Conservation (phyloP, 495 filamentous ascomycete species). For the Xylaria grammica region DNA sequence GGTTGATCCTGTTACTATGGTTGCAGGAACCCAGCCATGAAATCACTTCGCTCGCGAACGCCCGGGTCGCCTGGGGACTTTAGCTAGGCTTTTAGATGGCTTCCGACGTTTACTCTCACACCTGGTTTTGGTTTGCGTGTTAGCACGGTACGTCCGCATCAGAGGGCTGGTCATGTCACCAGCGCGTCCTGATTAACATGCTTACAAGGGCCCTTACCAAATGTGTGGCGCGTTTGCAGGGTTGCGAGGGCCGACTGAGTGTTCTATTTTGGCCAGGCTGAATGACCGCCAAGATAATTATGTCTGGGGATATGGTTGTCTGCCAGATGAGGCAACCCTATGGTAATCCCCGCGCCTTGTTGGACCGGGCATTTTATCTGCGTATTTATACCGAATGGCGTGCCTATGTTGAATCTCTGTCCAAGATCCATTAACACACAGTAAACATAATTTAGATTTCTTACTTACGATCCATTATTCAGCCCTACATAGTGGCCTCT, state of each 20-base stretch:
- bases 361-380: not conserved
- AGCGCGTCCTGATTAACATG: not conserved
- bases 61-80: not conserved
- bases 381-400: not conserved
- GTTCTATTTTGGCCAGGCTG: not conserved
- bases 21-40: not conserved
- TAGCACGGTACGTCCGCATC: not conserved
- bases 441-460: constrained; percentile 1
- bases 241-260: not conserved
- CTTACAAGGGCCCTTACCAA: not conserved
- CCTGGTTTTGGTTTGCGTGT: not conserved
- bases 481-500: not conserved
- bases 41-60: not conserved
- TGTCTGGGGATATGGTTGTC: not conserved
- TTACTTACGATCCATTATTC: not conserved
- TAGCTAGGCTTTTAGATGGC: not conserved
- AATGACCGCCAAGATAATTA: not conserved
- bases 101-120: not conserved
- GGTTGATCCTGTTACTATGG: constrained; percentile 8
- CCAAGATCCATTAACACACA: not conserved
- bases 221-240: not conserved
- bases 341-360: not conserved
- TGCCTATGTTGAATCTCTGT: not conserved
- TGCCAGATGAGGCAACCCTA: not conserved
- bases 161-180: not conserved